Conservation (phyloP, 345 rosid species). For the Eucalyptus cladocalyx region DNA sequence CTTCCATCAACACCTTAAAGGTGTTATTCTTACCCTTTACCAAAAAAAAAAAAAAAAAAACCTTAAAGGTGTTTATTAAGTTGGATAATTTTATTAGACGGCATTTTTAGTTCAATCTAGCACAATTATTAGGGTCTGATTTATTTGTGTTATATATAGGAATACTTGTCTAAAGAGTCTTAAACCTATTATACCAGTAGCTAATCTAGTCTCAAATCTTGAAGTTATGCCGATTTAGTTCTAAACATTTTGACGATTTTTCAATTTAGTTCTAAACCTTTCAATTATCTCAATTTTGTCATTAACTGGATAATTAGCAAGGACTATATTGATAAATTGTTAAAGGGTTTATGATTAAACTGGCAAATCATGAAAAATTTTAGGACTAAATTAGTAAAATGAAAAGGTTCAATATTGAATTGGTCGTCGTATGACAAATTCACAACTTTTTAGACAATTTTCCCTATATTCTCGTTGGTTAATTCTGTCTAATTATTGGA, state of each 20-base stretch:
- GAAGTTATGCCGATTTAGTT: background rate
- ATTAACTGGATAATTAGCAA: background rate
- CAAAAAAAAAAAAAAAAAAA: no score
- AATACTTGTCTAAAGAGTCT: background rate
- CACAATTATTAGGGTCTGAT: no score
- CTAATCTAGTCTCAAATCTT: no score
- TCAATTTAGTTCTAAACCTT: no score
- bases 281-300: background rate
- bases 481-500: background rate
- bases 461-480: background rate
- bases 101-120: no score
- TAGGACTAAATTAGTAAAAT: no score
- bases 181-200: background rate
- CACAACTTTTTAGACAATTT: no score
- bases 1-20: background rate
- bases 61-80: background rate
- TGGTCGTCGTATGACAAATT: fast-evolving
- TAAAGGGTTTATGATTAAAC: no score
- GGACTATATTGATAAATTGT: no score
- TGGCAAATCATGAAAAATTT: no score
- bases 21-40: no score
- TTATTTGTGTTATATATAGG: background rate
- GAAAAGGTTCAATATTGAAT: background rate
- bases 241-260: no score
- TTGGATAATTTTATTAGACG: background rate